Percentiles rank a stretch among this genome's conserved stretches.
Evolutionary conservation across 1,284 basidiomycete species (phyloP).

Genomic region (Fistulina hepatica): DNA sequence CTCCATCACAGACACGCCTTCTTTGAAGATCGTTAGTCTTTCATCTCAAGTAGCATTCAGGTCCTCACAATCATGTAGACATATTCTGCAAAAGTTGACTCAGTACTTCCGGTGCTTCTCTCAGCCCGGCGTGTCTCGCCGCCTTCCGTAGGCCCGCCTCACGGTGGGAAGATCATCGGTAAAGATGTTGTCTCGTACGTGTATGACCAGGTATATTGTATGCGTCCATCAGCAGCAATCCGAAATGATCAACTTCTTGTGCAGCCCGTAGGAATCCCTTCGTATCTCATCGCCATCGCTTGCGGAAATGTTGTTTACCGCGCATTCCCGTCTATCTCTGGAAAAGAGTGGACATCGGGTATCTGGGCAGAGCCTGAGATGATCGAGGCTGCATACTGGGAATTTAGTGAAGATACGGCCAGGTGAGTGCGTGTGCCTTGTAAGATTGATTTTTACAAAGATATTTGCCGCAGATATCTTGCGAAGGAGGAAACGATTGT

Average conservation of each 20-base stretch:
- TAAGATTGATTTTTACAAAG: background rate
- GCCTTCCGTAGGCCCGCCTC: conserved; percentile 50
- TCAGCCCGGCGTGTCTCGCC: conserved; percentile 77
- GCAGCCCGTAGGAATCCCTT: conserved; percentile 78
- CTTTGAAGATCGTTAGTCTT: conserved; percentile 58
- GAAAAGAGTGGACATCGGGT: conserved; percentile 69
- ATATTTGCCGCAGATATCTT: conserved; percentile 49
- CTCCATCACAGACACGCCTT: conserved; percentile 44
- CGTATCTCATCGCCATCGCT: conserved; percentile 83
- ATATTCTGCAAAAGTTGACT: conserved; percentile 67
- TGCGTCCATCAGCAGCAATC: background rate
- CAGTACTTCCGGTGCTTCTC: conserved; percentile 73
- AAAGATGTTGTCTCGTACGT: conserved; percentile 55
- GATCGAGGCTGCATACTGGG: conserved; percentile 75
- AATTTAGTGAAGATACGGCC: conserved; percentile 79
- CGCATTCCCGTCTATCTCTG: conserved; percentile 47
- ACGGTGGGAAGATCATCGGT: conserved; percentile 60
- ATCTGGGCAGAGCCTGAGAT: conserved; percentile 85
- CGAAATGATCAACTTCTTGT: background rate
- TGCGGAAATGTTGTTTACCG: conserved; percentile 74
- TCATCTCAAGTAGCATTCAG: background rate
- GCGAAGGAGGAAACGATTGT: conserved; percentile 68
- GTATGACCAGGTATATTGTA: conserved; percentile 54
- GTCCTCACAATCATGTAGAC: conserved; percentile 32
- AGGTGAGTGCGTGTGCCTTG: conserved; percentile 31